Evolutionary conservation across 768 basidiomycete species (phyloP), one percentile per base, ranked within the genome.

Genomic region (Mycena rosella): DNA sequence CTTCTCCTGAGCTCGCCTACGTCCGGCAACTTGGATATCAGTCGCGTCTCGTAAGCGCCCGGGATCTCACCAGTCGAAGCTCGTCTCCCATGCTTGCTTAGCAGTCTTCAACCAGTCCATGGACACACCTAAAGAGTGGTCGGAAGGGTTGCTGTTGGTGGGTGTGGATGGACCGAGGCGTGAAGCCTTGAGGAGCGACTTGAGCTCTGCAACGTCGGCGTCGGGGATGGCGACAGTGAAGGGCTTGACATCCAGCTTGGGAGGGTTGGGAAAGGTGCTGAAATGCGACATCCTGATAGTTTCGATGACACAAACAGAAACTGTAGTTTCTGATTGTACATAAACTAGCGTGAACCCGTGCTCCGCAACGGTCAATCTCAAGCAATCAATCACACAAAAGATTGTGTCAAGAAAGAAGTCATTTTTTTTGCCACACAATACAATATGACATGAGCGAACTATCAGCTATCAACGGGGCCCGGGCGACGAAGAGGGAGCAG

Each of bases 21-120:
- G 44, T 48, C 29, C 32, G 47, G 58, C 47, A 49, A 60, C 14
- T 48, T 60, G 58, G 32, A 60, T 47, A 29, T 59, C 57, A 60
- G 58, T 60, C 58, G 58, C 47, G 58, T 60, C 58, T 60, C 58
- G 58, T 60, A 60, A 3, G 56, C 29, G 42, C 5, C 42, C 29
- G 57, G 55, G 44, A 57, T 57, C 58, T 49, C 47, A 60, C 58
- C 58, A 60, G 58, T 60, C 58, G 47, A 60, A 60, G 44, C 45
- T 48, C 58, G 58, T 60, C 58, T 60, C 58, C 58, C 58, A 60
- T 60, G 58, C 47, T 48, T 60, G 32, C 58, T 60, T 60, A n/a
- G 58, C 58, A 22, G 45, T 60, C 58, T 38, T 60, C 58, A 60
- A 49, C 58, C 58, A 60, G 30, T 60, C 58, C 58, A 48, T 47